These are phyloP conservation scores for Ganoderma sinense DNA, from an alignment of 1,284 basidiomycete genomes.

Conservation along the genomic window DNA sequence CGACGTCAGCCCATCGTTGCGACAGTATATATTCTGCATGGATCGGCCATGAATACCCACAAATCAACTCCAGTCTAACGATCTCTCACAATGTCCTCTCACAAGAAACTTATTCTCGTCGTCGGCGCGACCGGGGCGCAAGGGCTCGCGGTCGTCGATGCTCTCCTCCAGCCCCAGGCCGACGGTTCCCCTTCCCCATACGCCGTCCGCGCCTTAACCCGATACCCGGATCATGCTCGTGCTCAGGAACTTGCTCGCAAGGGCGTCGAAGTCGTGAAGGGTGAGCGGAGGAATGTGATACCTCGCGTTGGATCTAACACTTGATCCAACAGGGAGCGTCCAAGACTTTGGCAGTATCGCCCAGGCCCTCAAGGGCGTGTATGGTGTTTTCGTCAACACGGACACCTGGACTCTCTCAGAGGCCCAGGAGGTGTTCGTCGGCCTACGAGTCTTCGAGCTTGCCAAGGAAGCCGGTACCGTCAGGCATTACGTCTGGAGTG, in stretches of 20 bases:
- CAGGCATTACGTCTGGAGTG: conserved; percentile 56
- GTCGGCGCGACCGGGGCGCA: conserved; percentile 60
- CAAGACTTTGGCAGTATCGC: conserved; percentile 44
- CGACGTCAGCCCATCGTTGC: neutral
- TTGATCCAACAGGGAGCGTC: conserved; percentile 20
- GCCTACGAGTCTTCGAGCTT: conserved; percentile 54
- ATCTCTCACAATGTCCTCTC: neutral
- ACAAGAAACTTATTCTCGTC: conserved; percentile 53
- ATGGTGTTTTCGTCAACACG: conserved; percentile 55
- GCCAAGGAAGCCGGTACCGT: conserved; percentile 48
- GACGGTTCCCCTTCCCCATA: conserved; percentile 54
- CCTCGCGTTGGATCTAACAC: neutral
- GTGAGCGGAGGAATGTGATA: conserved; percentile 31
- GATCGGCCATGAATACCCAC: neutral
- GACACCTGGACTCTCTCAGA: conserved; percentile 55
- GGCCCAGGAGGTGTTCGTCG: conserved; percentile 48
- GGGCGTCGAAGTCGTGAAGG: conserved; percentile 53
- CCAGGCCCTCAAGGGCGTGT: conserved; percentile 48
- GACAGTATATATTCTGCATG: neutral
- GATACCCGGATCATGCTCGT: conserved; percentile 46
- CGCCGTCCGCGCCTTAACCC: conserved; percentile 53
- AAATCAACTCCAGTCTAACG: neutral
- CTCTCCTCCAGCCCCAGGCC: conserved; percentile 44
- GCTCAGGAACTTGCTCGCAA: conserved; percentile 44
- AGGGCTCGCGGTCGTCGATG: conserved; percentile 54